phyloP scores from a whole-genome alignment of 140 eudicot genomes.

The Flaveria floridana region DNA sequence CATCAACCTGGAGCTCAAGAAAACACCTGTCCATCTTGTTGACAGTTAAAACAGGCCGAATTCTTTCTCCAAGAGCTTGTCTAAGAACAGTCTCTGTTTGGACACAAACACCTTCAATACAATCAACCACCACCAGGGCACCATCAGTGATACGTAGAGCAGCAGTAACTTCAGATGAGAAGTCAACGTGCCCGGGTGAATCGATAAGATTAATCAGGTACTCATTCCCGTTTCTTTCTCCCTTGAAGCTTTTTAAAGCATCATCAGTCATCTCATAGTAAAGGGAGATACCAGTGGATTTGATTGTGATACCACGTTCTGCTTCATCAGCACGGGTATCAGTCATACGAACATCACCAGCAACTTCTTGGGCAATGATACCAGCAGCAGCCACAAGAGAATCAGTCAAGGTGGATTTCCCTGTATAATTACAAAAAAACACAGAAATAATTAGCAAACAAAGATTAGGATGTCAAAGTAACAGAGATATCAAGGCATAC shows the following conservation, averaged over 20 bases:
- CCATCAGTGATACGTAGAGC: conserved; percentile 87
- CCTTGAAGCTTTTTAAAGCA: conserved; percentile 50
- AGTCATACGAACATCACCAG: conserved; percentile 91
- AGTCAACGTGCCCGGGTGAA: conserved; percentile 82
- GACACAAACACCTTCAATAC: conserved; percentile 81
- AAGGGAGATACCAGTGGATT: conserved; percentile 74
- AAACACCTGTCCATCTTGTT: conserved; percentile 92
- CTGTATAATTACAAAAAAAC: conserved; percentile 13
- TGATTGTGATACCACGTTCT: conserved; percentile 82
- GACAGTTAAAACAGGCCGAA: conserved; percentile 71
- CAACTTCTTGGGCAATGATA: conserved; percentile 76
- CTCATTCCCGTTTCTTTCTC: conserved; percentile 62
- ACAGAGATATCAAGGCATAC: neutral
- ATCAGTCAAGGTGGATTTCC: conserved; percentile 77
- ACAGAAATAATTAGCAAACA: neutral
- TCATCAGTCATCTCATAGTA: conserved; percentile 72
- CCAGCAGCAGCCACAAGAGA: conserved; percentile 90
- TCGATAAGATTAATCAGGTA: conserved; percentile 78
- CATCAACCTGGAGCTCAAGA: conserved; percentile 82
- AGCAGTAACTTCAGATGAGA: conserved; percentile 80
- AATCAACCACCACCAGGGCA: conserved; percentile 77
- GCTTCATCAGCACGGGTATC: conserved; percentile 92
- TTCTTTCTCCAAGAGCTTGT: conserved; percentile 86
- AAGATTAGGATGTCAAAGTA: neutral
- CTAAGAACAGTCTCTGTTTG: conserved; percentile 84